Evolutionary conservation across 495 filamentous ascomycete species (phyloP).

Genomic region (Aspergillus ellipticus): DNA sequence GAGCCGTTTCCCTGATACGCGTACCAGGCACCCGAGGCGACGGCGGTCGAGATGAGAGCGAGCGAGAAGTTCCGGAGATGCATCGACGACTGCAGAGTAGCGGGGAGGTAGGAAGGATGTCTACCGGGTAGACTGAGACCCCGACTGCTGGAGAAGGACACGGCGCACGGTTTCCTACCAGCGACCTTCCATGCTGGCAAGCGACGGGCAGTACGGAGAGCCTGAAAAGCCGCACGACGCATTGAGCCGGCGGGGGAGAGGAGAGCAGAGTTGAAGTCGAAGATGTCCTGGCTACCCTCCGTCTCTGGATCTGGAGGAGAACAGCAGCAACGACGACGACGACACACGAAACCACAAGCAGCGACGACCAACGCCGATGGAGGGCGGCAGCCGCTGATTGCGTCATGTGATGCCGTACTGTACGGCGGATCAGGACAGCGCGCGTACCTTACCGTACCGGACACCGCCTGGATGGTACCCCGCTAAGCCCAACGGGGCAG

Average conservation of each 20-base stretch:
- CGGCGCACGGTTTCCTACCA: constrained; percentile 42
- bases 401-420: constrained; percentile 4
- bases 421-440: background rate
- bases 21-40: constrained; percentile 65
- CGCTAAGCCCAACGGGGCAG: constrained; percentile 27
- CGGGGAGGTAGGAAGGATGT: constrained; percentile 33
- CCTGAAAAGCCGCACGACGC: constrained; percentile 63
- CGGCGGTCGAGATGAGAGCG: constrained; percentile 56
- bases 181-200: constrained; percentile 50
- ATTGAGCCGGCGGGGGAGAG: constrained; percentile 35
- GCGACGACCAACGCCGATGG: background rate
- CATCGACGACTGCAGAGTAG: constrained; percentile 54
- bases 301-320: constrained; percentile 8
- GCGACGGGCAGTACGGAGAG: constrained; percentile 59
- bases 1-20: constrained; percentile 47
- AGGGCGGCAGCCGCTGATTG: background rate
- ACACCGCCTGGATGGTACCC: constrained; percentile 1
- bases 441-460: background rate
- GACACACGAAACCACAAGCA: background rate
- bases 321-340: too few relatives aligned
- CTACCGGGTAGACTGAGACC: constrained; percentile 41
- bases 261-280: background rate
- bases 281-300: constrained; percentile 10
- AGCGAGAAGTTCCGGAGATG: constrained; percentile 60
- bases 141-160: constrained; percentile 44